These are phyloP conservation scores for Schizophyllum amplum DNA, from an alignment of 1,284 basidiomycete genomes.

Conservation along the genomic window DNA sequence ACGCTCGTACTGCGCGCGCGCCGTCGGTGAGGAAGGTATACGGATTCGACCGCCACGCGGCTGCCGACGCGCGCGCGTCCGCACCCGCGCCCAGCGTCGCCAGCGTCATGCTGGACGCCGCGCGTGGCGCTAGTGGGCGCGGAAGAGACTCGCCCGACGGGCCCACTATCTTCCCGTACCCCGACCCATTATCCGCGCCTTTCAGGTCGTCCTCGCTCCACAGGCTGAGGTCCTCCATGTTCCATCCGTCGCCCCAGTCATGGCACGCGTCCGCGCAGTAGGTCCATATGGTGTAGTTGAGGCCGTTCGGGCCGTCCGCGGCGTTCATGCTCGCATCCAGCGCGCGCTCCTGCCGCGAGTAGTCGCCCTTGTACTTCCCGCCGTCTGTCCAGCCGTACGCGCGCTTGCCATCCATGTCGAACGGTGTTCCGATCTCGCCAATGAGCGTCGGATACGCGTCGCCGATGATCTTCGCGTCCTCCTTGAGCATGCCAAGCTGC, in stretches of 20 bases:
- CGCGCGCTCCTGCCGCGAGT: conserved; percentile 73
- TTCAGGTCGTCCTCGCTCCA: conserved; percentile 77
- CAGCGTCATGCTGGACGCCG: conserved; percentile 24
- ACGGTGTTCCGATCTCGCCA: conserved; percentile 94
- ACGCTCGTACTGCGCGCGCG: conserved; percentile 74
- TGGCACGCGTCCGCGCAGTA: conserved; percentile 79
- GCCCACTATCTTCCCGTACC: too few relatives aligned
- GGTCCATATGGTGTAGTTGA: conserved; percentile 90
- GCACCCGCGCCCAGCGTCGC: conserved; percentile 20
- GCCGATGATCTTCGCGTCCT: conserved; percentile 59
- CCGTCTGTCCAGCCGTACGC: conserved; percentile 79
- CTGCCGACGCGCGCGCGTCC: conserved; percentile 7
- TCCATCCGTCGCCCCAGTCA: conserved; percentile 94
- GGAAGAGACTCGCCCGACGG: too few relatives aligned
- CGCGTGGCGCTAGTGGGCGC: too few relatives aligned
- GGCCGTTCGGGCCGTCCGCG: conserved; percentile 73
- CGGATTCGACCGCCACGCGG: conserved; percentile 27
- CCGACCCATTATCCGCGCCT: conserved; percentile 22
- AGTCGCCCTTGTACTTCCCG: conserved; percentile 76
- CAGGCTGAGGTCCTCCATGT: conserved; percentile 89
- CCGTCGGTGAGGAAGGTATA: conserved; percentile 75
- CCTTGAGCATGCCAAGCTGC: conserved; percentile 77
- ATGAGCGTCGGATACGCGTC: conserved; percentile 82
- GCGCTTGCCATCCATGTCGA: conserved; percentile 81
- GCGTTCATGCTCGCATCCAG: conserved; percentile 91